phyloP scores from a whole-genome alignment of 768 basidiomycete species.

The Phanerodontia chrysosporium region DNA sequence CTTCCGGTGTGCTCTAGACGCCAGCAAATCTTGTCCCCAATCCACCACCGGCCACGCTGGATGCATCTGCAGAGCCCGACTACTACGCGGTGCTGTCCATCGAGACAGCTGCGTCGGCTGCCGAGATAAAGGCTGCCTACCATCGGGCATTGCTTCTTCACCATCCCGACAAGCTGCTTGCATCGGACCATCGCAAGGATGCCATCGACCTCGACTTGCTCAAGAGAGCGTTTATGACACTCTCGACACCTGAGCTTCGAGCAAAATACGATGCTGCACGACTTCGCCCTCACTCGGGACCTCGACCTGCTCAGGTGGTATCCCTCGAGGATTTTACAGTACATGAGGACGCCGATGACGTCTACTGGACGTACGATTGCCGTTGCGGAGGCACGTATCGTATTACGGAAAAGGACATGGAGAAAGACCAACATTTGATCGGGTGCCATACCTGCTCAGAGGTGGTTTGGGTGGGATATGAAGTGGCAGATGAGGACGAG shows the following conservation, averaged over 20 bases:
- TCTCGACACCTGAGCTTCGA: constrained; percentile 49
- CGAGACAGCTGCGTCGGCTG: constrained; percentile 40
- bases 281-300: constrained; percentile 24
- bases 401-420: constrained; percentile 57
- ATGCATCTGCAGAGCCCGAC: constrained; percentile 28
- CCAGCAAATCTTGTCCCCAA: neutral
- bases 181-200: neutral
- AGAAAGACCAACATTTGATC: constrained; percentile 66
- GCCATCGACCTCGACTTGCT: constrained; percentile 50
- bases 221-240: constrained; percentile 62
- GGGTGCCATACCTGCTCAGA: constrained; percentile 78
- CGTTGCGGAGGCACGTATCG: constrained; percentile 70
- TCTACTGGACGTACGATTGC: constrained; percentile 55
- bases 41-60: constrained; percentile 16
- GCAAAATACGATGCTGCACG: constrained; percentile 42
- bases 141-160: constrained; percentile 57
- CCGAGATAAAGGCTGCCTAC: constrained; percentile 68
- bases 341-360: constrained; percentile 31
- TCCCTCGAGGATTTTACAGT: constrained; percentile 69
- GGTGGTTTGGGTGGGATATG: constrained; percentile 82
- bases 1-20: neutral
- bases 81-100: constrained; percentile 61
- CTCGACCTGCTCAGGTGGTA: constrained; percentile 72
- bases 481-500: constrained; percentile 29
- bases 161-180: constrained; percentile 58